phyloP scores from a whole-genome alignment of 345 rosid species.

The Lepidium aucheri region DNA sequence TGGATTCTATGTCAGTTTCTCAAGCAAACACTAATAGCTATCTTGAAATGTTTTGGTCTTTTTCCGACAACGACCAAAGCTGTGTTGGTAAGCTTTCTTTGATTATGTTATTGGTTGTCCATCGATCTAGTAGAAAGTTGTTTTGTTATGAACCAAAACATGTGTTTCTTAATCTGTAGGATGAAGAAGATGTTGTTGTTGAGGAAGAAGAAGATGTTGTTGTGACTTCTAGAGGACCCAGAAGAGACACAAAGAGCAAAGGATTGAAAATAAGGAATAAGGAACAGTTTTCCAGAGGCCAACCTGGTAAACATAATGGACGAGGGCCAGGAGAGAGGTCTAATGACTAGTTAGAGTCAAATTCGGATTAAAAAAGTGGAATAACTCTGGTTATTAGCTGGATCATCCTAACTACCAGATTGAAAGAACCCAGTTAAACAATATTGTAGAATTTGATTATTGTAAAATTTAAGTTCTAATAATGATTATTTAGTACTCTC shows the following conservation, averaged over 20 bases:
- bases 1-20: background rate
- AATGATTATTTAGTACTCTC: too few relatives aligned
- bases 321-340: too few relatives aligned
- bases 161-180: background rate
- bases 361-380: too few relatives aligned
- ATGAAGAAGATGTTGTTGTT: background rate
- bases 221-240: background rate
- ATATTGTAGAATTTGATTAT: too few relatives aligned
- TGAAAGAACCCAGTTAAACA: too few relatives aligned
- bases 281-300: background rate
- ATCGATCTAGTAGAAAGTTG: background rate
- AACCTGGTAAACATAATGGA: background rate
- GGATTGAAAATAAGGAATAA: background rate
- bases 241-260: background rate
- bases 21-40: conserved; percentile 3
- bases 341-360: too few relatives aligned
- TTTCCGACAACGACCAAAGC: background rate
- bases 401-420: too few relatives aligned
- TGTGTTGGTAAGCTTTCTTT: background rate
- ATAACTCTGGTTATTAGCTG: too few relatives aligned
- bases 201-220: background rate
- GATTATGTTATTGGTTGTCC: background rate
- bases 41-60: conserved; percentile 5
- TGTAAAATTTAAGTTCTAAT: too few relatives aligned
- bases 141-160: background rate